Evolutionary conservation across 257 asterid genomes (phyloP).

Genomic region (Misopates orontium): DNA sequence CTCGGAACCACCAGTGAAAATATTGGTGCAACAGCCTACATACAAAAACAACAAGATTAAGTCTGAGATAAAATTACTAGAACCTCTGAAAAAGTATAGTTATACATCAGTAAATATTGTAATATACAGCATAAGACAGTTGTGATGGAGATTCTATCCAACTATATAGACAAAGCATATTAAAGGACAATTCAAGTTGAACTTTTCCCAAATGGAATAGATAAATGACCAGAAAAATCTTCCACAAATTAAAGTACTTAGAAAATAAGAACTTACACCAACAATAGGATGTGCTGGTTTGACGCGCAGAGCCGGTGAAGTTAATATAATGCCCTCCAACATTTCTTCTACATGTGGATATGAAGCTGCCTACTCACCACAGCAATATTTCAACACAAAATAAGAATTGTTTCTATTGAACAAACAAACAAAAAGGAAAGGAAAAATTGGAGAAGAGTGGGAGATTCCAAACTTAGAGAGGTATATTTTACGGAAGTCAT

Average conservation of each 20-base stretch:
- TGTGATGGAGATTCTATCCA: no score
- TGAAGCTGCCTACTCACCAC: conserved; percentile 69
- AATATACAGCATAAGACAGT: background rate
- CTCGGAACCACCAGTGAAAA: conserved; percentile 92
- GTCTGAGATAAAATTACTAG: background rate
- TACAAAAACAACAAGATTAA: conserved; percentile 2
- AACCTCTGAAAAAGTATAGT: no score
- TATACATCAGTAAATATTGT: background rate
- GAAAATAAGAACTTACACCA: conserved; percentile 56
- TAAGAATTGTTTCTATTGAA: background rate
- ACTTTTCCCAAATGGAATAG: background rate
- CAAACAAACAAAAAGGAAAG: background rate
- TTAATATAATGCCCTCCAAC: conserved; percentile 90
- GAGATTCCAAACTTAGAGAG: background rate
- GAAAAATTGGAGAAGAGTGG: background rate
- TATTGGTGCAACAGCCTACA: conserved; percentile 91
- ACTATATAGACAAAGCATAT: no score
- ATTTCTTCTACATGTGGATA: conserved; percentile 69
- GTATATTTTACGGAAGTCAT: conserved; percentile 17
- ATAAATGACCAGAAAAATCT: background rate
- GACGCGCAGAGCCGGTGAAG: conserved; percentile 98
- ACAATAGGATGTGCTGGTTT: conserved; percentile 97
- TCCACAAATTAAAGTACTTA: conserved; percentile 13
- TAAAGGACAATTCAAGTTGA: no score
- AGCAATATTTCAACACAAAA: conserved; percentile 24